phyloP scores from a whole-genome alignment of 2,329 filamentous ascomycete genomes.

The Hypoxylon sp. region DNA sequence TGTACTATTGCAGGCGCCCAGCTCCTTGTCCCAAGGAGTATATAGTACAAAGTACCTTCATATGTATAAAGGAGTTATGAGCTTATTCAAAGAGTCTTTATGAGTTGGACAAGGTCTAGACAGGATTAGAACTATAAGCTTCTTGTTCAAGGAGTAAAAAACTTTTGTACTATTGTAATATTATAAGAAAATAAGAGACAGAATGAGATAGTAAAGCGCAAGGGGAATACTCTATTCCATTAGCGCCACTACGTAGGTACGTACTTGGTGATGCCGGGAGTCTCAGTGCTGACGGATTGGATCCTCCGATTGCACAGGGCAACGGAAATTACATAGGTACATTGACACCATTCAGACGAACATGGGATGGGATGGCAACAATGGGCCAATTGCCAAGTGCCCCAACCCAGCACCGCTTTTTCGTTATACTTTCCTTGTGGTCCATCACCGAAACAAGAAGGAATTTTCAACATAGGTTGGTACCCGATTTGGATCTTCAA shows the following conservation, averaged over 20 bases:
- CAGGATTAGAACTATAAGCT: background rate
- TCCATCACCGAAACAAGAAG: slow-evolving; percentile 30
- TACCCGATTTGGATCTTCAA: slow-evolving; percentile 12
- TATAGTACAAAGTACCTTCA: background rate
- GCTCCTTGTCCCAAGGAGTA: slow-evolving; percentile 2
- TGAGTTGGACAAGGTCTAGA: slow-evolving; percentile 5
- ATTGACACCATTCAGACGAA: slow-evolving; percentile 14
- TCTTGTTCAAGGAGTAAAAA: slow-evolving; percentile 8
- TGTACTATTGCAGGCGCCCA: slow-evolving; percentile 23
- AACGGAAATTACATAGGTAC: slow-evolving; percentile 46
- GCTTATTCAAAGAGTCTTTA: slow-evolving; percentile 4
- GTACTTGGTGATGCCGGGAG: slow-evolving; percentile 10
- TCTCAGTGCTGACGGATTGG: slow-evolving; percentile 29
- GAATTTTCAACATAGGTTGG: slow-evolving; percentile 23
- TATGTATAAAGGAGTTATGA: slow-evolving; percentile 10
- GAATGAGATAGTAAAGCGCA: slow-evolving; percentile 2
- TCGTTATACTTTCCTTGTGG: slow-evolving; percentile 13
- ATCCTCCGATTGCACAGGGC: slow-evolving; percentile 46
- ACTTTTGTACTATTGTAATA: background rate
- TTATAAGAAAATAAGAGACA: slow-evolving; percentile 22
- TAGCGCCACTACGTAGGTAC: background rate
- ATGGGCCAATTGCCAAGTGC: slow-evolving; percentile 24
- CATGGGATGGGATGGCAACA: slow-evolving; percentile 11
- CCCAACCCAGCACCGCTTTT: slow-evolving; percentile 36
- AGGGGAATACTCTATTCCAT: slow-evolving; percentile 7